Base-by-base conservation (phyloP, 1,284 basidiomycete species). In the Leccinum colubrinum region DNA sequence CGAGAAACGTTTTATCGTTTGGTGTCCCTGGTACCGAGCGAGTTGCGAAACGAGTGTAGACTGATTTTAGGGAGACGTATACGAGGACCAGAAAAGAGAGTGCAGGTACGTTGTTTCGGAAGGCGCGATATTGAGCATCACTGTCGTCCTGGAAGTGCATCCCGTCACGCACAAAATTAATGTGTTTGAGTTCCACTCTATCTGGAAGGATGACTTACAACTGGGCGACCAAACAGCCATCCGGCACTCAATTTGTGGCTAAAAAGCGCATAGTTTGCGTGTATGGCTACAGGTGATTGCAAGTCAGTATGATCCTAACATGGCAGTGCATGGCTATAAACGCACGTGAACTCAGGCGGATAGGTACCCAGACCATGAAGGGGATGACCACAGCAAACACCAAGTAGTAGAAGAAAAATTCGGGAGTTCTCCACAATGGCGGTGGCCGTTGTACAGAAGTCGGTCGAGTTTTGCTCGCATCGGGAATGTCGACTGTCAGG, bases 51-150 rank as follows among this genome's bases (percentile, higher is more conserved):
- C 68, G 70, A 59, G 71, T 74, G 66, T 82, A 84, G 12, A 83
- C 55, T 35, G 70, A 76, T 68, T 86, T 87, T 56, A 81, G 70
- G 33, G 73, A 67, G 8, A 85, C 72, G 67, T 83, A 86, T 37
- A 78, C 65, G 53, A 73, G 66, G 11, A 84, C 82, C 9, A 91
- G 82, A 50, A 79, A 64, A 22, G 83, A 69, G 6, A 95, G 81
- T 1, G 85, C 72, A 15, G 85, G 82, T 48, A 95, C 72, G 70
- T 93, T 93, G 67, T 83, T 80, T 56, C 94, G 84, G 76, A 97
- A 95, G 2, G 86, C 83, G 22, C 90, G 89, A 72, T 94, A 95
- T 78, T 96, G 94, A 0, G 80, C 77, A 70, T 96, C 94, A 65
- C 91, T 94, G 71, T 90, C 92, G 72, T 97, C 94, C 92, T 94